Evolutionary conservation across 495 filamentous ascomycete genomes (phyloP).

Genomic region (Corynascus novoguineensis): DNA sequence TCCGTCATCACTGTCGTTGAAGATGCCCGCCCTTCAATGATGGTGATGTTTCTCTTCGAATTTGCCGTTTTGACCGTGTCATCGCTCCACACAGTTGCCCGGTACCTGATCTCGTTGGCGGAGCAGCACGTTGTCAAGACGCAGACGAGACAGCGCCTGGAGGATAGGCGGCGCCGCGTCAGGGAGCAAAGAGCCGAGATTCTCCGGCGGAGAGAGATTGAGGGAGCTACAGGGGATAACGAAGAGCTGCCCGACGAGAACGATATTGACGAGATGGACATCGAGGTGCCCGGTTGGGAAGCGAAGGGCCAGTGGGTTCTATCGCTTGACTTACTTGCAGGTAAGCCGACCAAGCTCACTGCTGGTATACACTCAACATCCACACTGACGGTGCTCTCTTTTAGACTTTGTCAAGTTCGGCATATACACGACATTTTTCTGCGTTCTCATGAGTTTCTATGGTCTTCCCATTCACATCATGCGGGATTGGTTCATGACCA

Average conservation of each 20-base stretch:
- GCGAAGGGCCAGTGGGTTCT: slow-evolving; percentile 92
- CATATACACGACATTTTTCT: slow-evolving; percentile 87
- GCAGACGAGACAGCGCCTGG: slow-evolving; percentile 60
- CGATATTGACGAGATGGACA: slow-evolving; percentile 84
- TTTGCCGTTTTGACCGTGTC: slow-evolving; percentile 80
- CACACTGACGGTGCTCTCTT: slow-evolving; percentile 5
- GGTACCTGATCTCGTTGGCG: slow-evolving; percentile 73
- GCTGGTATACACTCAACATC: background rate
- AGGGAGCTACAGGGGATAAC: slow-evolving; percentile 37
- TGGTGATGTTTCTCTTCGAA: slow-evolving; percentile 99
- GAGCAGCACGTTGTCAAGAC: slow-evolving; percentile 69
- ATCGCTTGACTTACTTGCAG: slow-evolving; percentile 78
- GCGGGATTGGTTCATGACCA: slow-evolving; percentile 88
- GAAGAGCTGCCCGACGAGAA: slow-evolving; percentile 60
- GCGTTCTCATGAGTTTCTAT: slow-evolving; percentile 86
- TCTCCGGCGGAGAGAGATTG: slow-evolving; percentile 54
- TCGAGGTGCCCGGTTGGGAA: slow-evolving; percentile 95
- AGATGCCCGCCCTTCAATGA: slow-evolving; percentile 89
- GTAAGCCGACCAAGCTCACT: slow-evolving; percentile 38
- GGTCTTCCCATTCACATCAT: slow-evolving; percentile 95
- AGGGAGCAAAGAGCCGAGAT: slow-evolving; percentile 58
- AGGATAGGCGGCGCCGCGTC: slow-evolving; percentile 54
- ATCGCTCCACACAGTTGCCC: slow-evolving; percentile 68
- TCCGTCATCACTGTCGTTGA: slow-evolving; percentile 74
- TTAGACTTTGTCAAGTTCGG: slow-evolving; percentile 83